Conservation (phyloP, 352 stramenopile genomes). For the Detonula confervacea region DNA sequence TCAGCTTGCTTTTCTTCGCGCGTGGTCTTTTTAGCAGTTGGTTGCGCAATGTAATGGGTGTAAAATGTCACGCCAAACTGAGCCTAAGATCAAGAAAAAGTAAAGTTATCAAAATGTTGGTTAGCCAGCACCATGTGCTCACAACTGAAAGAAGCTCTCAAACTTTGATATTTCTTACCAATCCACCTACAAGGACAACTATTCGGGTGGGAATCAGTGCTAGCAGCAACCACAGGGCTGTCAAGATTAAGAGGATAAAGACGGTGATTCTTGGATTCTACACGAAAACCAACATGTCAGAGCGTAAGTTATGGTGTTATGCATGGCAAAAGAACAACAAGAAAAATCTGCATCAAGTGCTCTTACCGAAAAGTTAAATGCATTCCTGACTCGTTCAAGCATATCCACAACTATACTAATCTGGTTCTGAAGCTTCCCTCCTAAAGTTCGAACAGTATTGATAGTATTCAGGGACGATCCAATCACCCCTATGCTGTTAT, state of each 20-base stretch:
- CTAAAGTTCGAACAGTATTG: conserved; percentile 73
- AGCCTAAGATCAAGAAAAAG: conserved; percentile 12
- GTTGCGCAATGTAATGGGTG: conserved; percentile 43
- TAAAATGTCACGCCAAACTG: conserved; percentile 74
- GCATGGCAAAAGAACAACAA: not conserved
- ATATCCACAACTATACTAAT: conserved; percentile 72
- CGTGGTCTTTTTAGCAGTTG: conserved; percentile 18
- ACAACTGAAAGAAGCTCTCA: not conserved
- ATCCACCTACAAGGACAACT: conserved; percentile 59
- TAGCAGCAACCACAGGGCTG: conserved; percentile 68
- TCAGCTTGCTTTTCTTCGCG: conserved; percentile 18
- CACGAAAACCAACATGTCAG: not conserved
- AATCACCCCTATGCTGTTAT: conserved; percentile 68
- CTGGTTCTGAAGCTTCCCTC: conserved; percentile 70
- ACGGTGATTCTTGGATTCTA: conserved; percentile 78
- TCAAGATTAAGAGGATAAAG: conserved; percentile 60
- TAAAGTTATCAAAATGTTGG: not conserved
- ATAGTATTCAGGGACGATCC: conserved; percentile 77
- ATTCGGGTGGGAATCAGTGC: conserved; percentile 71
- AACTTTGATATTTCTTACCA: conserved; percentile 48
- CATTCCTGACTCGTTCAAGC: conserved; percentile 75
- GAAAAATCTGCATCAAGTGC: not conserved
- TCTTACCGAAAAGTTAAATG: conserved; percentile 83
- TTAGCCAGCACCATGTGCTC: not conserved
- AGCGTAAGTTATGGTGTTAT: conserved; percentile 9